Conservation (phyloP, 306 rosid species). For the Pueraria montana region DNA sequence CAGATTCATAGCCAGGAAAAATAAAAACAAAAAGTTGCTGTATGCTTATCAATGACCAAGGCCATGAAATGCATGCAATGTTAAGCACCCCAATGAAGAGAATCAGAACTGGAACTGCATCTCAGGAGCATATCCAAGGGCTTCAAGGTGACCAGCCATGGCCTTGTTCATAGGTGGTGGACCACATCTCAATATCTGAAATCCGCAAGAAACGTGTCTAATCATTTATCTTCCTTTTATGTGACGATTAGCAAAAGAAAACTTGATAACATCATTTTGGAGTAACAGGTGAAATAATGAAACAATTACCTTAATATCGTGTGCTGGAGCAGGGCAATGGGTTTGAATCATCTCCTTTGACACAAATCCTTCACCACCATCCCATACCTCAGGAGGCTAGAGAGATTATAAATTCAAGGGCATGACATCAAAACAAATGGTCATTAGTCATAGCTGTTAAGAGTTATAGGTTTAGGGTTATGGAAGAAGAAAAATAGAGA, state of each 20-base stretch:
- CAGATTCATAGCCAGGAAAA: conserved; percentile 20
- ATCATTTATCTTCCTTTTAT: conserved; percentile 40
- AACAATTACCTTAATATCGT: conserved; percentile 74
- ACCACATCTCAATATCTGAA: conserved; percentile 90
- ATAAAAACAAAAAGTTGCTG: not conserved
- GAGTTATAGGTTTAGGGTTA: not conserved
- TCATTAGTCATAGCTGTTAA: not conserved
- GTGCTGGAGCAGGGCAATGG: conserved; percentile 84
- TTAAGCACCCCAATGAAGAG: conserved; percentile 26
- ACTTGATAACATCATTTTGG: not conserved
- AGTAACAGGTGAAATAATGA: conserved; percentile 1
- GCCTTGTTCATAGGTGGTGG: conserved; percentile 99
- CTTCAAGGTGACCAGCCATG: conserved; percentile 85
- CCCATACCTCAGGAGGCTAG: conserved; percentile 95
- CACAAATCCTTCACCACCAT: conserved; percentile 93
- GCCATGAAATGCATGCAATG: conserved; percentile 38
- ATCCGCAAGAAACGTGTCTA: not conserved
- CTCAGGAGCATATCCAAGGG: conserved; percentile 74
- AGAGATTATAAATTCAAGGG: conserved; percentile 40
- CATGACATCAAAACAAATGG: conserved; percentile 24
- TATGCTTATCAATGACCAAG: conserved; percentile 18
- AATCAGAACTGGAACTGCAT: conserved; percentile 94
- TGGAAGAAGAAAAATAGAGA: not conserved
- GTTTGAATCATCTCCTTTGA: conserved; percentile 90
- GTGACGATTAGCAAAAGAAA: not conserved